Evolutionary conservation across 148 eudicot genomes (phyloP), one percentile per base, ranked within the genome.

Genomic region (Cornus suecica): DNA sequence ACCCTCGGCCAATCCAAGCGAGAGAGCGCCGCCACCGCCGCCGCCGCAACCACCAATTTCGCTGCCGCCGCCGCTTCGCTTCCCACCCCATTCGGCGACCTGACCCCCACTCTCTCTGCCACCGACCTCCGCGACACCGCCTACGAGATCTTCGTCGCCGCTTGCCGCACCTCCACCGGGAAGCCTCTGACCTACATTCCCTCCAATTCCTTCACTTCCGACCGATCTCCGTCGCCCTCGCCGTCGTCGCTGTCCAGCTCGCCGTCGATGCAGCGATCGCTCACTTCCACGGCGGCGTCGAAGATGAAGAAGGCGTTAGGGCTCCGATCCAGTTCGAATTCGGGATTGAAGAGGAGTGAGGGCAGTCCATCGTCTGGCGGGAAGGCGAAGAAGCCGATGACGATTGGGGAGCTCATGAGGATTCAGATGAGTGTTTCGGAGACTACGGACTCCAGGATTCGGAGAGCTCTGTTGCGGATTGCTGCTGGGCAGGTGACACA

Each of bases 251-350:
- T 73, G 54, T 72, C 74, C 68, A 26, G 68, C 56, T 60, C 81
- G 0, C 65, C 85, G 54, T 72, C 84, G 26, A 69, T 88, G 76
- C 93, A 89, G 80, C 76, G 92, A 37, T 89, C 97, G 41, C 62
- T 92, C 54, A 89, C 94, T 2, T 87, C 92, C 34, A 78, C 90
- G 20, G 97, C 99, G 34, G 97, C 99, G 24, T 88, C 93, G 16
- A 93, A 87, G 83, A 75, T 95, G 84, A 95, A 95, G 88, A 91
- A 88, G 88, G 99, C 94, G 45, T 71, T 95, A 9, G 99, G 97
- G 69, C 41, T 95, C 78, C 85, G 91, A 90, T 88, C 99, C 2
- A 80, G 81, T 69, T 86, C 87, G 10, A 68, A 67, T 64, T 71
- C 82, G 68, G 87, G 93, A 32, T 76, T 73, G 80, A 86, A 76